These are phyloP conservation scores for Immersiella caudata DNA, from an alignment of 495 filamentous ascomycete genomes.

Conservation along the genomic window DNA sequence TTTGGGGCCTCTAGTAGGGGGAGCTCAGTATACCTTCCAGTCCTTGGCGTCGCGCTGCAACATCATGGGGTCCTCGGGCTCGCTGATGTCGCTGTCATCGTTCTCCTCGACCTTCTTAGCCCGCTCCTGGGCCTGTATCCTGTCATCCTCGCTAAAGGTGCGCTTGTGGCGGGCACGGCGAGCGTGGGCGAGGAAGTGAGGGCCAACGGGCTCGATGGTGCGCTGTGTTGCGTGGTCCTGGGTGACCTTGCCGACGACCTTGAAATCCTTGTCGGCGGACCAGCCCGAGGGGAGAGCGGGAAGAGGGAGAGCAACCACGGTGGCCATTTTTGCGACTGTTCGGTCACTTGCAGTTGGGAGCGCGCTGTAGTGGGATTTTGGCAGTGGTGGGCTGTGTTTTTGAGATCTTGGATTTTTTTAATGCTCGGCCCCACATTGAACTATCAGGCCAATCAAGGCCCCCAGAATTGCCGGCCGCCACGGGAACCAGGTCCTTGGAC, in stretches of 20 bases:
- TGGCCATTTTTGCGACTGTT: conserved; percentile 41
- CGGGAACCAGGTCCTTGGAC: background rate
- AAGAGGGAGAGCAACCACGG: conserved; percentile 55
- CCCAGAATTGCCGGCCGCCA: background rate
- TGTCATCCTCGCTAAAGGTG: conserved; percentile 98
- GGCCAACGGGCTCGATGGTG: conserved; percentile 91
- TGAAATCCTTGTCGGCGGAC: conserved; percentile 89
- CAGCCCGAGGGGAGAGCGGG: conserved; percentile 80
- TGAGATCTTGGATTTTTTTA: background rate
- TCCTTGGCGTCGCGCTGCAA: conserved; percentile 93
- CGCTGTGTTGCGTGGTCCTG: conserved; percentile 66
- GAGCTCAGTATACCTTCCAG: conserved; percentile 79
- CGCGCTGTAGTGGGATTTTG: background rate
- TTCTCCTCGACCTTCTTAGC: conserved; percentile 96
- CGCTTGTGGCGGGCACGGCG: conserved; percentile 94
- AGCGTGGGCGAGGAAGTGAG: conserved; percentile 96
- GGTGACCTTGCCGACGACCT: conserved; percentile 70
- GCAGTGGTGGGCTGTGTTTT: conserved; percentile 33
- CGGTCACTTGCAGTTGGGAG: conserved; percentile 9
- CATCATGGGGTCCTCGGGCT: conserved; percentile 88
- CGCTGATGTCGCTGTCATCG: conserved; percentile 85
- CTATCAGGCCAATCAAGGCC: background rate
- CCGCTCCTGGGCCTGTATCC: conserved; percentile 90
- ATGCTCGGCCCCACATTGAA: background rate
- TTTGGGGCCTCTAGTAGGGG: background rate